Base-by-base conservation (phyloP, 805 yeast species). In the Candida quercuum region DNA sequence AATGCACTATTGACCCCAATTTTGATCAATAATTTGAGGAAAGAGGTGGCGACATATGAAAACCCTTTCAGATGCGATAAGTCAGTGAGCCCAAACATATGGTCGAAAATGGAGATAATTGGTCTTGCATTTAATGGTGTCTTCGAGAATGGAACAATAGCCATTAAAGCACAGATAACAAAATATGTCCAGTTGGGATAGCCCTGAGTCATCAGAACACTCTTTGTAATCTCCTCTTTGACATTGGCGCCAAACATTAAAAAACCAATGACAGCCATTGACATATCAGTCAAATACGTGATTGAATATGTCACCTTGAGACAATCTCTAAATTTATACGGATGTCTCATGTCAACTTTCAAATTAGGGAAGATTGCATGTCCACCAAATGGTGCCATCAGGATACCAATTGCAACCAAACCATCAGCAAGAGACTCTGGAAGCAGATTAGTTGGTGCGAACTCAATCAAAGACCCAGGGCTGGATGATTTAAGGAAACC, bases 61-160 rank as follows among this genome's bases (percentile, higher is more conserved):
- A 29, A 24, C 21, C 38, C 56, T 30, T 54, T 51, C 11, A 30
- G 35, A 13, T 49, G 49, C 0, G 53, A 40, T 12, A 48, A 32
- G 22, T 44, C 49, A 14, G 49, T 55, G n/a, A 57, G 53, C 19
- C 59, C 39, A 23, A 75, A 57, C n/a, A 78, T 38, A 10, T 68
- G 59, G 49, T 85, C 94, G 27, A 83, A 52, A 1, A 87, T 77
- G 1, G 89, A 70, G 23, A 85, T 74, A 21, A 88, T 78, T 0
- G 96, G 96, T 51, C 87, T 76, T 11, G 89, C 85, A 47, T 81
- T 81, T 28, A 87, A 67, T 1, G 96, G 95, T 1, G 87, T 72
- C 52, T 88, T 88, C 2, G 96, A 86, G 22, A 87, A 58, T 1
- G 96, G 95, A 18, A 88, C 74, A 6, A 86, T 47, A n/a, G 94